Conservation (phyloP, 164 flowering plant genomes). For the Sextonia rubra region DNA sequence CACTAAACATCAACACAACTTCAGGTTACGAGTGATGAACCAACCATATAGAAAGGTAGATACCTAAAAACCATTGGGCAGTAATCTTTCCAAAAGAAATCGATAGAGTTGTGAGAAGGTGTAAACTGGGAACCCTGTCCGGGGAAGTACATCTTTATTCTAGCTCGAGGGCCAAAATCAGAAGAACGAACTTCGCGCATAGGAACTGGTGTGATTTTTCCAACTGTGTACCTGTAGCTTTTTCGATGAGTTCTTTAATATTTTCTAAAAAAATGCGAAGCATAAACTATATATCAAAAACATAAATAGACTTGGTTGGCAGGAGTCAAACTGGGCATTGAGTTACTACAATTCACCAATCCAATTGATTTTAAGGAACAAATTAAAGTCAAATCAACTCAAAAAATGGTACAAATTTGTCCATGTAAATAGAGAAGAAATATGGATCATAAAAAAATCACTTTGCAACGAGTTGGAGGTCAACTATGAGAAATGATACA, state of each 20-base stretch:
- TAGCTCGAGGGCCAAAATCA: conserved; percentile 89
- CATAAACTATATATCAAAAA: neutral
- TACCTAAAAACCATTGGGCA: conserved; percentile 99
- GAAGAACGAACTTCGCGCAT: conserved; percentile 85
- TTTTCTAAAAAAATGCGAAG: conserved; percentile 1
- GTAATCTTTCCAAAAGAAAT: conserved; percentile 92
- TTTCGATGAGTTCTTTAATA: conserved; percentile 14
- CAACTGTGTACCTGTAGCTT: conserved; percentile 84
- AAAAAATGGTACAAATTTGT: neutral
- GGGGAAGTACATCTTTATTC: conserved; percentile 88
- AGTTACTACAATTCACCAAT: neutral
- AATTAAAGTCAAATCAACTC: neutral
- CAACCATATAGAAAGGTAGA: conserved; percentile 1
- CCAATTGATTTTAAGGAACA: neutral
- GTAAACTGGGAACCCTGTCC: conserved; percentile 80
- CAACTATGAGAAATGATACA: neutral
- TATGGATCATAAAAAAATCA: neutral
- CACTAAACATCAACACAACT: neutral
- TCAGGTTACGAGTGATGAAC: neutral
- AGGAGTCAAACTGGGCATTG: neutral
- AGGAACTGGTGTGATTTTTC: conserved; percentile 95
- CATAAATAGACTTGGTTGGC: neutral
- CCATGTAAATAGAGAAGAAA: neutral
- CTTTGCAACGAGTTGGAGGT: neutral
- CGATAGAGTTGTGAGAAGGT: conserved; percentile 78